These are phyloP conservation scores for Alternaria novae-zelandiae DNA, from an alignment of 2,329 filamentous ascomycete genomes.

Conservation along the genomic window DNA sequence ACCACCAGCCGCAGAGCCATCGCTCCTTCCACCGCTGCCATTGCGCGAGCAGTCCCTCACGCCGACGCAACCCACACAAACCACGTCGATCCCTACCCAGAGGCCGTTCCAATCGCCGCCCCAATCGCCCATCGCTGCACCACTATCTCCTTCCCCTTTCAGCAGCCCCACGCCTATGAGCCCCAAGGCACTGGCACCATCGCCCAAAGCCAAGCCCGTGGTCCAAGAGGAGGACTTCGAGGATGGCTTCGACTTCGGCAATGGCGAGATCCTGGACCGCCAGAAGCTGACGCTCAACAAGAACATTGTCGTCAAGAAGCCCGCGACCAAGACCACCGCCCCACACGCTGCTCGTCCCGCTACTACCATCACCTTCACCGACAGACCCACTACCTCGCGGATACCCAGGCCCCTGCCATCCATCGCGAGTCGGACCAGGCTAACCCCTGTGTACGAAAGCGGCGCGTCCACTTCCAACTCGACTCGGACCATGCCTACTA, in stretches of 20 bases:
- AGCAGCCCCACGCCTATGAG: slow-evolving; percentile 26
- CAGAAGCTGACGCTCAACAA: slow-evolving; percentile 85
- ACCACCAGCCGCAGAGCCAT: slow-evolving; percentile 18
- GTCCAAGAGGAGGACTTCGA: slow-evolving; percentile 76
- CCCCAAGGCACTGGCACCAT: slow-evolving; percentile 21
- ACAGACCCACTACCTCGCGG: slow-evolving; percentile 70
- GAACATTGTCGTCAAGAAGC: slow-evolving; percentile 85
- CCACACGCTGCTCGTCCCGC: slow-evolving; percentile 76
- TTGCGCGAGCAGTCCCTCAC: slow-evolving; percentile 35
- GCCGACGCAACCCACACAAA: slow-evolving; percentile 26
- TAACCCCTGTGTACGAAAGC: slow-evolving; percentile 93
- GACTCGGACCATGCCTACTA: slow-evolving; percentile 62
- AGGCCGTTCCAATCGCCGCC: slow-evolving; percentile 7
- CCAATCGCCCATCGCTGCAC: slow-evolving; percentile 24
- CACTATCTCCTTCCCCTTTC: slow-evolving; percentile 21
- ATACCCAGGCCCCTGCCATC: slow-evolving; percentile 77
- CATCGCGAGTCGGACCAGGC: slow-evolving; percentile 56
- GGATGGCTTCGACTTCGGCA: slow-evolving; percentile 83
- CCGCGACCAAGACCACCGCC: slow-evolving; percentile 59
- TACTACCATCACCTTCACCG: slow-evolving; percentile 90
- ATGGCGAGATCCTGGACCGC: slow-evolving; percentile 80
- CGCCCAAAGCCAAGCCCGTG: slow-evolving; percentile 22
- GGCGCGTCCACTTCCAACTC: slow-evolving; percentile 69
- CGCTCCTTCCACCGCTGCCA: slow-evolving; percentile 25
- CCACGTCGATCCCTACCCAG: slow-evolving; percentile 9